Evolutionary conservation across 495 filamentous ascomycete genomes (phyloP), one percentile per base, ranked within the genome.

Genomic region (Penicillium bovifimosum): DNA sequence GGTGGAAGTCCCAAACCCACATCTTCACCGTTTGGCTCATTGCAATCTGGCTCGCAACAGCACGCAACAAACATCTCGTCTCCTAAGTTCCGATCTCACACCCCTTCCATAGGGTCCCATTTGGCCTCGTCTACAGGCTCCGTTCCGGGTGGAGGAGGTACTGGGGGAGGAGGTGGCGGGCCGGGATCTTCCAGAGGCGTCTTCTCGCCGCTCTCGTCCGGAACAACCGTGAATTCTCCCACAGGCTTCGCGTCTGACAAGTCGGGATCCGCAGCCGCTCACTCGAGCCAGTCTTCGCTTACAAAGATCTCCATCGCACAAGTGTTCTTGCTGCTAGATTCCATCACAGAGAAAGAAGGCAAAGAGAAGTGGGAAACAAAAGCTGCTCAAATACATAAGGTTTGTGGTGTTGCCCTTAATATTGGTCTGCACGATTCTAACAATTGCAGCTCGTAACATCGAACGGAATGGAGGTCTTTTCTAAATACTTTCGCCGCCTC

Each of bases 381-480:
- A 73, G 84, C 84, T 58, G 90, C 93, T 63, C 88, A 92, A 67
- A 86, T 99, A 60, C 83, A 84, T 61, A 95, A 90, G 80, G 92
- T 96, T 77, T 60, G 80, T 63, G 5, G 13, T 41, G n/a, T 9
- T 8, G 3, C 24, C n/a, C 5, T 13, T 16, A 10, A 5, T 17
- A n/a, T 17, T 1, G 1, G 14, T 27, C 11, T 14, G 14, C 24
- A 33, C 11, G 3, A 32, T 20, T 38, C 57, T 67, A 26, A 68
- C 38, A 38, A 55, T 52, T 33, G 24, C 59, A 96, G 90, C 81
- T 96, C 58, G 84, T 96, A 65, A 86, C 93, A 79, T 89, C 90
- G 55, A 83, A 93, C 91, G 90, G 89, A 65, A 96, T 96, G 91
- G 91, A 96, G 76, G 90, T 93, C 59, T 96, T 87, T 70, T 80